Base-by-base conservation (phyloP, 805 yeast genomes). In the Babjeviella inositovora region DNA sequence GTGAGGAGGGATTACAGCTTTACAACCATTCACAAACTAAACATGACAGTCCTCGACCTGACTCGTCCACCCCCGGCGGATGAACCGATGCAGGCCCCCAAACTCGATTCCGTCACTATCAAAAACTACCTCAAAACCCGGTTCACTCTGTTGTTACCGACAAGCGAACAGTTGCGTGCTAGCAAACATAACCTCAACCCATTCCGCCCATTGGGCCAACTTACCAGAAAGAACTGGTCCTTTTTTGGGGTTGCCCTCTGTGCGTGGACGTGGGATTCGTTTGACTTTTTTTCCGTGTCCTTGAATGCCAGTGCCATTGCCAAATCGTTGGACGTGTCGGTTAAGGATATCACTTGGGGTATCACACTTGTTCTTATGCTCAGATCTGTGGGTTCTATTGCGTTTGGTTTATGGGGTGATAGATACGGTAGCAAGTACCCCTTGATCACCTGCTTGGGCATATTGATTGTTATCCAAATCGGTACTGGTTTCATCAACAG, bases 331-430 rank as follows among this genome's bases (percentile, higher is more conserved):
- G 53, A 48, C 18, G 50, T 41, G 11, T 28, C 54, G 10, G 65
- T 62, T 21, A 65, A 53, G 28, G 63, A 60, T 26, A 52, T 70
- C 24, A 62, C 75, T 4, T 70, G 74, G 79, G 72, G 72, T 26
- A 62, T 75, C 31, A 70, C 81, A 8, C 50, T 72, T 30, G 82
- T 72, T 21, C 57, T 74, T 14, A 73, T 74, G 80, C 53, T 74
- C 26, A 57, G 85, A 27, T 62, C 79, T 3, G 69, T 69, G 3
- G 85, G 85, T 20, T 81, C 85, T 2, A 43, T 72, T 9, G 49
- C 65, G 16, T 71, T 74, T 38, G 85, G 85, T 20, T 41, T 60
- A 13, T 47, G 65, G 32, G 62, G 70, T 14, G 85, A 74, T 38
- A 51, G 55, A 19, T 62, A 56, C 35, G 80, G 81, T n/a, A 57